These are phyloP conservation scores for Trametes elegans DNA, from an alignment of 768 basidiomycete genomes.

Conservation along the genomic window DNA sequence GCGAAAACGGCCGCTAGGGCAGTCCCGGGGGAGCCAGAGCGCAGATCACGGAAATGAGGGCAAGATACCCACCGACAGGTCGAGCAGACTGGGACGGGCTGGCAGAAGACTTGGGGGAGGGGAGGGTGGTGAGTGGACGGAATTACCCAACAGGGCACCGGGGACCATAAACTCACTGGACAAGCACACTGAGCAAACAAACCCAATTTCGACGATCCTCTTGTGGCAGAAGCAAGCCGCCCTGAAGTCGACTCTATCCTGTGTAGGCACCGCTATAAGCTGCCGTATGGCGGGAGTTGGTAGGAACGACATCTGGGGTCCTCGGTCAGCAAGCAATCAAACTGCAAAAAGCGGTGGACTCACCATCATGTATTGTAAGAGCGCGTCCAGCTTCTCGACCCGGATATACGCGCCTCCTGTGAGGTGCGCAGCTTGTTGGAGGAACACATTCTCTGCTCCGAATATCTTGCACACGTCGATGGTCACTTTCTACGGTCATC, in stretches of 20 bases:
- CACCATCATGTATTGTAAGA: constrained; percentile 92
- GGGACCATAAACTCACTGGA: constrained; percentile 63
- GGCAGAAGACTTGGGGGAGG: constrained; percentile 74
- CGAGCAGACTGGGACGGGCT: constrained; percentile 89
- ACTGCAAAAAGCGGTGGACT: constrained; percentile 19
- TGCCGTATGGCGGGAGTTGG: constrained; percentile 69
- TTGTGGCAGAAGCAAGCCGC: constrained; percentile 99
- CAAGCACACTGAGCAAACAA: constrained; percentile 97
- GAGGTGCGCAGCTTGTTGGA: constrained; percentile 95
- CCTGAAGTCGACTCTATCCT: constrained; percentile 94
- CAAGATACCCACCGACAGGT: constrained; percentile 75
- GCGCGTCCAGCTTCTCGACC: constrained; percentile 72
- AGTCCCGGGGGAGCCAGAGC: no score
- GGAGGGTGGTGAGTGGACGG: background rate
- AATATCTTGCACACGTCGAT: constrained; percentile 95
- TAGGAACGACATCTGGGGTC: constrained; percentile 82
- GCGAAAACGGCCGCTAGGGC: background rate
- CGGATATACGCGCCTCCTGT: constrained; percentile 93
- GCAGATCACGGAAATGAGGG: background rate
- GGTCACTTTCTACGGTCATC: constrained; percentile 73
- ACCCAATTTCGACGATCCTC: constrained; percentile 93
- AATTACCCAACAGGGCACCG: background rate
- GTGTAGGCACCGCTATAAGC: constrained; percentile 80
- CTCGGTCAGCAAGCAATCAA: constrained; percentile 28
- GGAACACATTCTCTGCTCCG: constrained; percentile 88